Evolutionary conservation across 139 green algal genomes (phyloP), one percentile per base, ranked within the genome.

Genomic region (Coelastrella sp.): DNA sequence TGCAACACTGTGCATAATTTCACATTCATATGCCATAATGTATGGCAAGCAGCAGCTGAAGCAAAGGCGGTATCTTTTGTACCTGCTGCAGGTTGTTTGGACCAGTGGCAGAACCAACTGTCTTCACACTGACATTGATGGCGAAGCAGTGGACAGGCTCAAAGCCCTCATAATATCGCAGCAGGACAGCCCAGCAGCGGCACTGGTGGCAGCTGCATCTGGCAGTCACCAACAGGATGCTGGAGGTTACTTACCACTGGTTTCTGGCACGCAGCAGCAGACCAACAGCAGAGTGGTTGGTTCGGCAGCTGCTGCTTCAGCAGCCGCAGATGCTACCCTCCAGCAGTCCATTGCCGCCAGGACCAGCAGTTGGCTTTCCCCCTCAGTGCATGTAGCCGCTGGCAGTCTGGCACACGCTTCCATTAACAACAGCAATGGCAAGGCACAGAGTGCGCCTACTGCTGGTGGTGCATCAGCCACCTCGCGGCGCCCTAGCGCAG

Each of bases 101-200:
- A 86, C 80, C 20, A 86, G 80, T 74, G 80, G 80, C 7, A 15
- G 7, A 0, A 86, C 58, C 58, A 86, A 86, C 80, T 86, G 80
- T 59, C 80, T 86, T 65, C 80, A 86, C 22, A 86, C 80, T 73
- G 80, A 86, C 58, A 86, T 86, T n/a, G 80, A 86, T 10, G 58
- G 58, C 4, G 59, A 57, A 58, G 80, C 49, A 19, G 59, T 86
- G 7, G 58, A 86, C 4, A 6, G n/a, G 7, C 58, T 86, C 0
- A 86, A 15, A 8, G 59, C 60, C 8, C 58, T 86, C 59, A 86
- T 74, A 1, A 59, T 12, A 6, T 17, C 80, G 8, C 59, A 86
- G 59, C 22, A 56, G 11, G 27, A 19, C 24, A 56, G 6, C 7
- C 19, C 56, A 84, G 27, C 78, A 68, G 78, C 78, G 59, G 75